Conservation (phyloP, 2,329 filamentous ascomycete species). For the Fusarium sp. region DNA sequence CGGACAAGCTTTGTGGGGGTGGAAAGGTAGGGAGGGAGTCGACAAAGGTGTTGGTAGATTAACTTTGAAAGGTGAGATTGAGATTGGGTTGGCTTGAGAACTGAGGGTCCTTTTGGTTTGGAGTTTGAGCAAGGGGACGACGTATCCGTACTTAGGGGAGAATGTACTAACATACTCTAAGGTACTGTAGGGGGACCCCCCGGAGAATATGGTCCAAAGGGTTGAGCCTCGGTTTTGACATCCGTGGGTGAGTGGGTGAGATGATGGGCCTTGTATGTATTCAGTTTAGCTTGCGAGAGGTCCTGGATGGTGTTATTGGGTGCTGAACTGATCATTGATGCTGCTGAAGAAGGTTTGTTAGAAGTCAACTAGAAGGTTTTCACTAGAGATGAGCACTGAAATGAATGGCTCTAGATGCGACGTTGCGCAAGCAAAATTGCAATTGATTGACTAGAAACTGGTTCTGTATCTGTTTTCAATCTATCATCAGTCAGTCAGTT, state of each 20-base stretch:
- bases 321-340: not conserved
- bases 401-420: not conserved
- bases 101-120: slow-evolving; percentile 12
- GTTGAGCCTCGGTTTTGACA: slow-evolving; percentile 17
- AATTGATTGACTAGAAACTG: not conserved
- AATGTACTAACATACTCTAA: no score
- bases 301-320: not conserved
- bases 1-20: slow-evolving; percentile 51
- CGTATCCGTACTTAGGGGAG: not conserved
- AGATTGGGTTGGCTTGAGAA: slow-evolving; percentile 21
- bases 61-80: slow-evolving; percentile 22
- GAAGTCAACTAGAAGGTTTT: slow-evolving; percentile 21
- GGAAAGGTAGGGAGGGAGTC: slow-evolving; percentile 11
- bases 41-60: slow-evolving; percentile 24
- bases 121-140: not conserved
- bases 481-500: not conserved
- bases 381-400: not conserved
- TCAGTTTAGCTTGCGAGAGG: slow-evolving; percentile 5
- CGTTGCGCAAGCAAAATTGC: not conserved
- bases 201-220: slow-evolving; percentile 17
- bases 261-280: not conserved
- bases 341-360: not conserved
- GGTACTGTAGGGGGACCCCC: not conserved
- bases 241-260: not conserved
- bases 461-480: not conserved